Evolutionary conservation across 2,329 filamentous ascomycete genomes (phyloP), one percentile per base, ranked within the genome.

Genomic region (Knufia fluminis): DNA sequence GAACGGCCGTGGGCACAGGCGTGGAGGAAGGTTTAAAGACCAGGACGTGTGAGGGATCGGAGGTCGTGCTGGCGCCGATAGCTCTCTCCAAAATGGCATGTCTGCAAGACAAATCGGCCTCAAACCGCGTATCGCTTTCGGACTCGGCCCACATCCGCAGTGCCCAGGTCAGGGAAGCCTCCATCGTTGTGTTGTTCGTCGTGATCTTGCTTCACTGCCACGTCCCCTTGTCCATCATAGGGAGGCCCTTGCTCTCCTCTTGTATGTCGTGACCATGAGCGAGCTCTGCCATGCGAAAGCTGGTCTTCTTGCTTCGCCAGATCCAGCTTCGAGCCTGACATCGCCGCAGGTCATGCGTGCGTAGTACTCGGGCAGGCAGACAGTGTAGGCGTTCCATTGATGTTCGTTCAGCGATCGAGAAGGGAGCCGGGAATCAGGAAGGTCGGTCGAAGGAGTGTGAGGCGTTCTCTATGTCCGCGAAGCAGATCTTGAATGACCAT

Each of bases 51-150:
- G 35, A 38, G 35, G 35, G 14, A 38, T 38, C 35, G 35, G 35
- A 38, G 35, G 35, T 38, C 35, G 35, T 38, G 35, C 35, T 16
- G 35, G 35, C 17, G 35, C 35, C 35, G 35, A 38, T 38, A 38
- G 35, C 35, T 38, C 35, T 38, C 35, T 38, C 35, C 35, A 6
- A 38, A 38, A 38, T 38, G 35, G 35, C 35, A 38, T 38, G 35
- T 38, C 35, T 38, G 35, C 35, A 38, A 38, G 35, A 38, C n/a
- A 38, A n/a, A 38, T 38, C 35, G 35, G 35, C 35, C 35, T 38
- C 35, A 38, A 38, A 38, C 35, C 35, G 35, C n/a, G 35, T 38
- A 38, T 38, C 6, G 35, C 35, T 38, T 38, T 4, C 35, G 35
- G 35, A 38, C 35, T n/a, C 35, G 35, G 35, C 35, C 35, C 35